Evolutionary conservation across 176 grass and related monocot species (phyloP).

Genomic region (Carex parvula): DNA sequence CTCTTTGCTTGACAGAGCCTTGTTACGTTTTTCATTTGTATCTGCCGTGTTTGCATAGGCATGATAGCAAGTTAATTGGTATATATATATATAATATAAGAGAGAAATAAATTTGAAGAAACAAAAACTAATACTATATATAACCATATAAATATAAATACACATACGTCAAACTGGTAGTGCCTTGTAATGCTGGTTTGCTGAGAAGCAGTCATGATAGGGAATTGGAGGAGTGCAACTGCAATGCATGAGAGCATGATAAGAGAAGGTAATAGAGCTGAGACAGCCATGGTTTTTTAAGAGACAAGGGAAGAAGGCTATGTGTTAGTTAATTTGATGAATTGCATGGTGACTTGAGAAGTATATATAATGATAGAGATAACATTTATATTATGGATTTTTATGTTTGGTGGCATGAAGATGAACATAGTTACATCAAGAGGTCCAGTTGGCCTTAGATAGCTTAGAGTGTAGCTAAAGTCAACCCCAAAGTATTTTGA

Average conservation of each 20-base stretch:
- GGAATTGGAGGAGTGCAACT: background rate
- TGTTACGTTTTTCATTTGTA: slow-evolving; percentile 51
- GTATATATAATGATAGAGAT: slow-evolving; percentile 28
- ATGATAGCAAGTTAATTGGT: background rate
- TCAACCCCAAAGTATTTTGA: slow-evolving; percentile 15
- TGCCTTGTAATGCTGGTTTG: slow-evolving; percentile 21
- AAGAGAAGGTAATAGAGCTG: background rate
- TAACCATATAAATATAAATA: background rate
- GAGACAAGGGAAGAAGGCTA: background rate
- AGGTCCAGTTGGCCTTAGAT: slow-evolving; percentile 9
- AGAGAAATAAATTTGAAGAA: background rate
- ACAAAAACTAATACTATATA: background rate
- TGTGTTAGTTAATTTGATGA: background rate
- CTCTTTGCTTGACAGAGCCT: slow-evolving; percentile 63
- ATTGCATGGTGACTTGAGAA: background rate
- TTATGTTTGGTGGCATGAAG: slow-evolving; percentile 23
- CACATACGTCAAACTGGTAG: slow-evolving; percentile 29
- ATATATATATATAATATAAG: background rate
- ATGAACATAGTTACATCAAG: slow-evolving; percentile 25
- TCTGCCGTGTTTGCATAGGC: slow-evolving; percentile 1
- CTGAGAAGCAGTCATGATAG: background rate
- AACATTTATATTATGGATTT: slow-evolving; percentile 15
- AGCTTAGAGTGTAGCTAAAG: slow-evolving; percentile 28
- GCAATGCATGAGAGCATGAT: slow-evolving; percentile 16
- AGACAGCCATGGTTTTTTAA: slow-evolving; percentile 16